A percentile compares a stretch with the other conserved stretches of the same genome.
Conservation (phyloP, 345 rosid genomes). For the Salix arbutifolia region DNA sequence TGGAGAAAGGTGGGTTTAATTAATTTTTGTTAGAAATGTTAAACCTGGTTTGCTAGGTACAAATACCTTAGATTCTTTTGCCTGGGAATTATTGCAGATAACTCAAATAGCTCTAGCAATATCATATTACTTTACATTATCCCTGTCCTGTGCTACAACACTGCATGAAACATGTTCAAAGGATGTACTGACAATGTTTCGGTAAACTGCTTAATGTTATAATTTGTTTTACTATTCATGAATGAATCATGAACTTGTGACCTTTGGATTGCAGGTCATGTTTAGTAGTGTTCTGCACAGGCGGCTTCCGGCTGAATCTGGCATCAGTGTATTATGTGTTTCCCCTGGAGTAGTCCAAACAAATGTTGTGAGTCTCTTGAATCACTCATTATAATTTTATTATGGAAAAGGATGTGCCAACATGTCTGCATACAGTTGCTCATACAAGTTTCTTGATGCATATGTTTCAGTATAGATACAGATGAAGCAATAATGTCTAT, state of each 20-base stretch:
- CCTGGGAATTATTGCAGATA: too few species aligned
- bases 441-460: background rate
- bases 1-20: too few species aligned
- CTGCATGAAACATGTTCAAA: too few species aligned
- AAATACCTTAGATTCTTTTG: too few species aligned
- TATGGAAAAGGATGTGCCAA: background rate
- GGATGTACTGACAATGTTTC: background rate
- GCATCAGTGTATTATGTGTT: constrained; percentile 72
- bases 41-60: too few species aligned
- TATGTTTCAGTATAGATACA: background rate
- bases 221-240: background rate
- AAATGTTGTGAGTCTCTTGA: constrained; percentile 73
- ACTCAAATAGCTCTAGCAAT: too few species aligned
- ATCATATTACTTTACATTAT: too few species aligned
- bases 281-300: constrained; percentile 84
- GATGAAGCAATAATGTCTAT: background rate
- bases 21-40: too few species aligned
- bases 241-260: background rate
- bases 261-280: constrained; percentile 67
- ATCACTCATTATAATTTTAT: constrained; percentile 12
- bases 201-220: too few species aligned
- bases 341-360: constrained; percentile 91
- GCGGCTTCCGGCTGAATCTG: constrained; percentile 86
- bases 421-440: background rate
- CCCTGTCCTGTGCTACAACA: too few species aligned